Conservation (phyloP, 352 stramenopile species). For the Saprolegnia parasitica region DNA sequence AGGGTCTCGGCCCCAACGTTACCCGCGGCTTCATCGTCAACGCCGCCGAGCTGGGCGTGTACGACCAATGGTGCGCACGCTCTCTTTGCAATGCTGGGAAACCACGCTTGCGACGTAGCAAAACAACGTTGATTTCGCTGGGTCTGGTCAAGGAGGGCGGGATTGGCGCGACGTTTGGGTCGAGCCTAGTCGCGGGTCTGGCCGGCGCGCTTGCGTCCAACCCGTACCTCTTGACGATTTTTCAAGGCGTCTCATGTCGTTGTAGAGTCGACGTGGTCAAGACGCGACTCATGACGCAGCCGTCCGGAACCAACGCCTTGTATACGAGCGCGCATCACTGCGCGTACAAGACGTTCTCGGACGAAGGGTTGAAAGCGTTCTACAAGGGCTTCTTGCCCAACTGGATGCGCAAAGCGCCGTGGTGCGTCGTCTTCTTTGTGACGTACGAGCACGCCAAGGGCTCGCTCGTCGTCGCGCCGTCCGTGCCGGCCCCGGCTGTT, state of each 20-base stretch:
- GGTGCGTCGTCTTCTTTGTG: constrained; percentile 85
- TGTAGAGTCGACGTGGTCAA: constrained; percentile 82
- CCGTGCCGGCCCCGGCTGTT: neutral
- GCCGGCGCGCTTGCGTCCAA: constrained; percentile 67
- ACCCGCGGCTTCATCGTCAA: constrained; percentile 84
- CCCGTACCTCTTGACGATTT: constrained; percentile 59
- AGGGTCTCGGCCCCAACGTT: constrained; percentile 82
- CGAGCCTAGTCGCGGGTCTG: constrained; percentile 72
- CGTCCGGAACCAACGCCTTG: constrained; percentile 43
- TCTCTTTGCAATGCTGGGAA: neutral
- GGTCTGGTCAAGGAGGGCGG: constrained; percentile 50
- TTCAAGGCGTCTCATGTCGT: neutral
- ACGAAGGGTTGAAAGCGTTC: constrained; percentile 57
- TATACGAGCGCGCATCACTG: constrained; percentile 75
- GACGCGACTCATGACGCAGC: constrained; percentile 77
- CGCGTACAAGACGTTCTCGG: constrained; percentile 57
- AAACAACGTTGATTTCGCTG: constrained; percentile 61
- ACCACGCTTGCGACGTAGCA: constrained; percentile 41
- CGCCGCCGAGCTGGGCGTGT: constrained; percentile 78
- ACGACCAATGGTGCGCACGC: constrained; percentile 54
- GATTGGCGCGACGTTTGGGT: constrained; percentile 62
- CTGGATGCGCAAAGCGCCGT: constrained; percentile 84
- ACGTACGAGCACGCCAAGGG: constrained; percentile 49
- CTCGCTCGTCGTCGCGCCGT: neutral
- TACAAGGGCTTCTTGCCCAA: constrained; percentile 86